phyloP scores from a whole-genome alignment of 2,329 filamentous ascomycete species.

The Pseudogymnoascus sp. region DNA sequence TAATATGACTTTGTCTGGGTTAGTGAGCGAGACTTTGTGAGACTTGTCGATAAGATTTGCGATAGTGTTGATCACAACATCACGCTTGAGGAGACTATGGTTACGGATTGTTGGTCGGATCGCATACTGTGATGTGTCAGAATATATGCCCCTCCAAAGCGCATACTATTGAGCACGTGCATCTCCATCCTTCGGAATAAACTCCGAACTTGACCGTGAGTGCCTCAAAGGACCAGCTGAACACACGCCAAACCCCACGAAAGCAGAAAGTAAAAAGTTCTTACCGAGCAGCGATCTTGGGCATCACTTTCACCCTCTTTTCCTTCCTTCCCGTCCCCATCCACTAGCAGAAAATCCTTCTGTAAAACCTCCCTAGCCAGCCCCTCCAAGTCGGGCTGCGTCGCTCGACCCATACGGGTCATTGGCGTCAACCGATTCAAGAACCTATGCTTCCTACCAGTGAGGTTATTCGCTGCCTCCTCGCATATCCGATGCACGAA shows the following conservation, averaged over 20 bases:
- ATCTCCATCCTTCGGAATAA: neutral
- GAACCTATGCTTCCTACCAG: constrained; percentile 45
- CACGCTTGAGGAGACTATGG: constrained; percentile 60
- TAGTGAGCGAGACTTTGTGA: constrained; percentile 70
- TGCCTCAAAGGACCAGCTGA: neutral
- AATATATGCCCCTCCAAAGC: neutral
- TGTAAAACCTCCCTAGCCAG: constrained; percentile 56
- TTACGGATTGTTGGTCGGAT: constrained; percentile 73
- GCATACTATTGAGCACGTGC: neutral
- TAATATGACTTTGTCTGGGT: constrained; percentile 70
- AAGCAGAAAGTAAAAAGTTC: neutral
- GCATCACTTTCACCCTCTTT: constrained; percentile 17
- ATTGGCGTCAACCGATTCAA: constrained; percentile 54
- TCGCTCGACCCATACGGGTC: constrained; percentile 53
- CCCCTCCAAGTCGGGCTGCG: constrained; percentile 58
- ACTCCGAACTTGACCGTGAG: neutral
- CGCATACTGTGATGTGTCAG: constrained; percentile 54
- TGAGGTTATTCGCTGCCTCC: constrained; percentile 40
- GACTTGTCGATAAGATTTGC: constrained; percentile 52
- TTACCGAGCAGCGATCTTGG: constrained; percentile 17
- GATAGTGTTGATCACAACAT: constrained; percentile 54
- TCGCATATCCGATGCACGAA: constrained; percentile 48
- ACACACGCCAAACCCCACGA: neutral
- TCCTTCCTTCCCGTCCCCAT: constrained; percentile 20
- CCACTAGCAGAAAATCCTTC: constrained; percentile 49